Base-by-base conservation (phyloP, 2,329 filamentous ascomycete species). In the Beauveria pseudobassiana region DNA sequence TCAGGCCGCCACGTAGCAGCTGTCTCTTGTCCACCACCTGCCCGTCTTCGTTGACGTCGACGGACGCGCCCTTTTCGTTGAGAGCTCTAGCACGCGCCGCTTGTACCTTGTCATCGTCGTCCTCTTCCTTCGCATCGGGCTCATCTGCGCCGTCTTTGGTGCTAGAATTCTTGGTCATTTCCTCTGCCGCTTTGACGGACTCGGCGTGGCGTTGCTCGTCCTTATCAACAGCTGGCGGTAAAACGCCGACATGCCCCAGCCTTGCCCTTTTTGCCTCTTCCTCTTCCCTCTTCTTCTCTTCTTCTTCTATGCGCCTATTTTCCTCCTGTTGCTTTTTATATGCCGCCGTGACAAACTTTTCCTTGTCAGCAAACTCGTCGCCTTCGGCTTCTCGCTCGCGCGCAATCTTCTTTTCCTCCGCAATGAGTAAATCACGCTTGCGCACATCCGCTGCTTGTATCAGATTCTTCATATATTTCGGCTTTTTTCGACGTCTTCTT, bases 1-100 rank as follows among this genome's bases (percentile, higher is more conserved):
- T 96, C 57, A 96, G 79, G 28, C 90, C 90, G 7, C 89, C 88
- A 52, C 78, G 82, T 7, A 96, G 81, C 9, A 95, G 78, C 71
- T 95, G 87, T n/a, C 90, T 81, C 77, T 92, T 93, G 71, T 96
- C 90, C 28, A 91, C 87, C 1, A 95, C 87, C 70, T 93, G 85
- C 0, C 90, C 90, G 45, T 95, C 90, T 64, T 95, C 90, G 68
- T 93, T 93, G 68, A 93, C 75, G 8, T 85, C 82, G 45, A 95
- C 82, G 3, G 78, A 76, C 0, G 76, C 86, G 65, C 77, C 84
- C 64, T 79, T 85, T 45, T 83, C 81, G 59, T 87, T 87, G 58
- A 91, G 80, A 68, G 90, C 87, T 53, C 78, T 80, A 5, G 87
- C 88, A n/a, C 86, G 69, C 40, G 92, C 83, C 2, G 82, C 82